phyloP scores from a whole-genome alignment of 2,329 filamentous ascomycete species.

The Aplosporella prunicola region DNA sequence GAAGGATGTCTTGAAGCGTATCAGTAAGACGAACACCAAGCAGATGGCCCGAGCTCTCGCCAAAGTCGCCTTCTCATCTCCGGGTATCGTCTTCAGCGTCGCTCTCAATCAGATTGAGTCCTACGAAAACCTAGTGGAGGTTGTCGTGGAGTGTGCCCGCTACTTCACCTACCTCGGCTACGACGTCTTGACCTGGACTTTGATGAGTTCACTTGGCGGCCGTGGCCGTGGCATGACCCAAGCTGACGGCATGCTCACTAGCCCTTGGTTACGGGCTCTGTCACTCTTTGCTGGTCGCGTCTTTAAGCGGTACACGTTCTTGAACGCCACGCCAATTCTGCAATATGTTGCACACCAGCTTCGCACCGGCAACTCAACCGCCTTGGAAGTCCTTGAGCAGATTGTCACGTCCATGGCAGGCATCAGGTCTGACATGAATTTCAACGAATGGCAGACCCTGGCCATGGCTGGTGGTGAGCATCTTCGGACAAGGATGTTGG shows the following conservation, averaged over 20 bases:
- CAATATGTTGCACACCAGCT: slow-evolving; percentile 86
- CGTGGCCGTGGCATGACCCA: slow-evolving; percentile 50
- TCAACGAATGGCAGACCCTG: slow-evolving; percentile 77
- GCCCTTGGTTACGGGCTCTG: slow-evolving; percentile 82
- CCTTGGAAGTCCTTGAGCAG: slow-evolving; percentile 84
- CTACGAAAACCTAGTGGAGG: slow-evolving; percentile 90
- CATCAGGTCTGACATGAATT: slow-evolving; percentile 75
- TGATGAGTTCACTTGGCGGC: slow-evolving; percentile 62
- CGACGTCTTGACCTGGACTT: slow-evolving; percentile 85
- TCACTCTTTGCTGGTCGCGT: slow-evolving; percentile 86
- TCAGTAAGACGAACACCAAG: slow-evolving; percentile 77
- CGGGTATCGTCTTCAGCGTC: slow-evolving; percentile 82
- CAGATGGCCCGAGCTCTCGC: slow-evolving; percentile 81
- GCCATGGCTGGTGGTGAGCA: slow-evolving; percentile 81
- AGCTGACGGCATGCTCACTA: slow-evolving; percentile 64
- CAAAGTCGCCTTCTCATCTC: slow-evolving; percentile 85
- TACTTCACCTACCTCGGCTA: slow-evolving; percentile 92
- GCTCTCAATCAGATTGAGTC: slow-evolving; percentile 85
- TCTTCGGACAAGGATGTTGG: slow-evolving; percentile 70
- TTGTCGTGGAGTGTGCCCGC: slow-evolving; percentile 85
- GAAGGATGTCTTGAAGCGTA: slow-evolving; percentile 74
- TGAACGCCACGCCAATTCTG: slow-evolving; percentile 76
- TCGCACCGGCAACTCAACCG: slow-evolving; percentile 71
- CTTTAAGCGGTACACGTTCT: slow-evolving; percentile 73
- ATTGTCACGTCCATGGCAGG: slow-evolving; percentile 89